Base-by-base conservation (phyloP, 2,329 filamentous ascomycete genomes). In the Pseudogymnoascus sp. region DNA sequence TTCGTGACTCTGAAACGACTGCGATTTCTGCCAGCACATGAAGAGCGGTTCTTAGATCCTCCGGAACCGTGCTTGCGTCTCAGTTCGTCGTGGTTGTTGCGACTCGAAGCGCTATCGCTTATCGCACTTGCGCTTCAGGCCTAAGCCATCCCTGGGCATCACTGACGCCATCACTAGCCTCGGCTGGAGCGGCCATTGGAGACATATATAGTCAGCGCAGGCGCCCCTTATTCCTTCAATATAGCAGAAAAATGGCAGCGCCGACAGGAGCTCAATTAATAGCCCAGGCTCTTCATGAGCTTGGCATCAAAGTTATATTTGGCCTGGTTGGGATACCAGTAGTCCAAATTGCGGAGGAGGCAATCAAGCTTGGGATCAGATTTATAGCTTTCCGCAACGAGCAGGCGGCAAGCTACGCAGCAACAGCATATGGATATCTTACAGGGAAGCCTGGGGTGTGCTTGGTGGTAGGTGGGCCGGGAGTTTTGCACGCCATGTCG, bases 381-480 rank as follows among this genome's bases (percentile, higher is more conserved):
- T 85, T 84, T 71, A 79, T 85, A 61, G 82, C 78, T 26, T 85
- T 84, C 67, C 75, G 83, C 31, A 85, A 85, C 67, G 82, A 86
- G 67, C 82, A 86, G 71, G 81, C 83, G 10, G 81, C 80, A 33
- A 79, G 78, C 66, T 85, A 85, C 75, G 82, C 83, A 10, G 82
- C 83, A 2, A 82, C 79, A 59, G 80, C 80, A 5, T 84, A 85
- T 77, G 82, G 82, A 13, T 85, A 83, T 67, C 75, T 85, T 67
- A 84, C 80, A 2, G 82, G 82, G 19, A 77, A 71, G 63, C 82
- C 82, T 3, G 83, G 82, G 2, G 79, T 85, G 9, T 84, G 82
- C 69, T 74, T 85, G 40, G 79, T 83, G n/a, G 82, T 85, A 2
- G 83, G 82, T 61, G 83, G 83, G 8, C 83, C 83, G 7, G 83